Evolutionary conservation across 1,139 yeast species (phyloP).

Genomic region (Lodderomyces metapsilosis): DNA sequence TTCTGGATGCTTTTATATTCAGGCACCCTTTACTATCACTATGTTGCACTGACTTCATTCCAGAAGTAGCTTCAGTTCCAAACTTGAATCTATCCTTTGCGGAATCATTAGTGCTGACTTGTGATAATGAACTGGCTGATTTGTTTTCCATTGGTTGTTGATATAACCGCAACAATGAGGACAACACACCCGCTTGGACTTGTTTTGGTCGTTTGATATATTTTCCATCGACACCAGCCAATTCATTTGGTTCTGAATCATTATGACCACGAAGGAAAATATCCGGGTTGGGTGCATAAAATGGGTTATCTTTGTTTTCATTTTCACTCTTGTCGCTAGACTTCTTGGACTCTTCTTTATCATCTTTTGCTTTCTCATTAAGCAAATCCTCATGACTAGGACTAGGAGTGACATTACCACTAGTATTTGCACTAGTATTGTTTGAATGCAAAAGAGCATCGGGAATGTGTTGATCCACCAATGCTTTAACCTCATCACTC

Average conservation of each 20-base stretch:
- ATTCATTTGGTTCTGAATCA: conserved; percentile 22
- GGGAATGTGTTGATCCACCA: conserved; percentile 39
- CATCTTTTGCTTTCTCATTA: conserved; percentile 8
- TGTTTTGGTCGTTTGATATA: conserved; percentile 67
- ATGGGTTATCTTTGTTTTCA: conserved; percentile 15
- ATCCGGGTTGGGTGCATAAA: conserved; percentile 51
- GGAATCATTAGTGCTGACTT: conserved; percentile 6
- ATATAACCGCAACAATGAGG: conserved; percentile 70
- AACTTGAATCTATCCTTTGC: conserved; percentile 12
- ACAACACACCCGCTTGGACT: conserved; percentile 81
- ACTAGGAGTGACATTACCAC: conserved; percentile 15
- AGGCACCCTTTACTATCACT: conserved; percentile 2
- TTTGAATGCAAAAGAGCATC: conserved; percentile 14
- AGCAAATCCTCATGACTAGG: conserved; percentile 4
- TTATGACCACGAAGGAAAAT: conserved; percentile 27
- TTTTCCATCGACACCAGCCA: conserved; percentile 42
- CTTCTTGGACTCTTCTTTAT: conserved; percentile 6
- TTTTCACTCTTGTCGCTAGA: neutral
- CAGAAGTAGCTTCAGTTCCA: conserved; percentile 24
- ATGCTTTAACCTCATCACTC: conserved; percentile 41
- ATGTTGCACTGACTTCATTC: conserved; percentile 9
- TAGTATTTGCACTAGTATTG: conserved; percentile 7
- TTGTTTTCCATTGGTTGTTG: conserved; percentile 39
- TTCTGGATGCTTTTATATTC: conserved; percentile 3
- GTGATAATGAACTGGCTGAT: conserved; percentile 19